Percentiles rank a stretch among this genome's conserved stretches.
phyloP scores from a whole-genome alignment of 2,329 filamentous ascomycete genomes.

The Neoarthrinium moseri region DNA sequence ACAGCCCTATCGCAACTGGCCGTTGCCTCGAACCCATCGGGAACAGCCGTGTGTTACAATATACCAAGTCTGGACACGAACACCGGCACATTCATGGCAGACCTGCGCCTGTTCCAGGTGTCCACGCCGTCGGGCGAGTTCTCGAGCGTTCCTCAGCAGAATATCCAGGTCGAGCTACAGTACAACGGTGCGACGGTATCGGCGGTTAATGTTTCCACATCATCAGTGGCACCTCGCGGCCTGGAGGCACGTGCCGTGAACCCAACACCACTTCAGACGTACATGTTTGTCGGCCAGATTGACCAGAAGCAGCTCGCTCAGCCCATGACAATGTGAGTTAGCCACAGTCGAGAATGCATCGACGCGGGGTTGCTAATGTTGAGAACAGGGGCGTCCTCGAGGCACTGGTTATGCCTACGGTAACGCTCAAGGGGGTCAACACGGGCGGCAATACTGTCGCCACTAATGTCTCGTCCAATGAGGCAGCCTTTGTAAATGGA shows the following conservation, averaged over 20 bases:
- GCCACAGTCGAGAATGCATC: not conserved
- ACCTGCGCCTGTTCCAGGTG: conserved; percentile 72
- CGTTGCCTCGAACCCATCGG: conserved; percentile 68
- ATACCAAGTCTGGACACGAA: conserved; percentile 66
- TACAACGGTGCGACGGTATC: conserved; percentile 56
- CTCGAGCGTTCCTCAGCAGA: conserved; percentile 45
- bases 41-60: conserved; percentile 81
- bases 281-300: conserved; percentile 69
- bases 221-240: not conserved
- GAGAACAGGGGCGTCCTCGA: conserved; percentile 54
- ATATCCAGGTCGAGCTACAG: conserved; percentile 53
- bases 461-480: conserved; percentile 67
- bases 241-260: conserved; percentile 18
- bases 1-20: conserved; percentile 53
- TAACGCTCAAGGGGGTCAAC: conserved; percentile 62
- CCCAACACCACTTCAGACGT: conserved; percentile 56
- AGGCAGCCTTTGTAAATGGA: conserved; percentile 70
- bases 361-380: not conserved
- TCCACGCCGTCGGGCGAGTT: conserved; percentile 57
- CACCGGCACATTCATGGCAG: conserved; percentile 72
- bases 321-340: conserved; percentile 59
- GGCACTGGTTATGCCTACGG: conserved; percentile 63
- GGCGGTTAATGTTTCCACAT: conserved; percentile 31
- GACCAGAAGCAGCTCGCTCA: conserved; percentile 53
- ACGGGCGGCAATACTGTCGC: conserved; percentile 49